phyloP scores from a whole-genome alignment of 108 stramenopile genomes.

The Skeletonema tropicum region DNA sequence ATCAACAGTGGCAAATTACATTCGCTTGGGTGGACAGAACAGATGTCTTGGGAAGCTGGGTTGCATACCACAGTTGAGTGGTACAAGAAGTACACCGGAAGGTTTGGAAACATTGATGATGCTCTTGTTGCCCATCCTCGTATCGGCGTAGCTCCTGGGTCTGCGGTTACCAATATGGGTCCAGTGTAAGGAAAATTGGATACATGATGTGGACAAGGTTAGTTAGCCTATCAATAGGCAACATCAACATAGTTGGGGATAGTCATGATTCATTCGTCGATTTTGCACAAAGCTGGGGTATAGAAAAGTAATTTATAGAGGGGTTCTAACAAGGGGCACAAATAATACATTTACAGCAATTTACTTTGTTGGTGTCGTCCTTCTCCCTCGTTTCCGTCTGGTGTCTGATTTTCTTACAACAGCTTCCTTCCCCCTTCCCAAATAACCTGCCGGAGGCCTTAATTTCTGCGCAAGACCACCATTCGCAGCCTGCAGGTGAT shows the following conservation, averaged over 20 bases:
- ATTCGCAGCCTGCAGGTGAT: no score
- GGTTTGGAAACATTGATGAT: conserved; percentile 96
- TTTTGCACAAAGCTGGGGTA: conserved; percentile 8
- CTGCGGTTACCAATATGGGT: conserved; percentile 28
- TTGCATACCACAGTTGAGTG: conserved; percentile 93
- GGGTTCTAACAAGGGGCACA: background rate
- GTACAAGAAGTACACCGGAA: conserved; percentile 86
- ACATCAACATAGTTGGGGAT: no score
- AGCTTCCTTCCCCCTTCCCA: conserved; percentile 12
- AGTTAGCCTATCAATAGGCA: background rate
- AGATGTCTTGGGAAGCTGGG: conserved; percentile 96
- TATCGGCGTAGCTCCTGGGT: conserved; percentile 56
- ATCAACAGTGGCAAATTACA: conserved; percentile 91
- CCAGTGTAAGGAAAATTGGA: background rate
- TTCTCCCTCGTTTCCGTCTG: conserved; percentile 22
- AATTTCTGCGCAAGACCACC: conserved; percentile 77
- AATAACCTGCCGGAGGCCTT: conserved; percentile 36
- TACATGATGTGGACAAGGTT: background rate
- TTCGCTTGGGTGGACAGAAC: conserved; percentile 92
- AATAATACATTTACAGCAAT: background rate
- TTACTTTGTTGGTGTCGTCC: background rate
- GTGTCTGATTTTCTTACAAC: conserved; percentile 27
- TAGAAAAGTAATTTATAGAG: background rate
- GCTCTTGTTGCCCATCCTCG: conserved; percentile 98
- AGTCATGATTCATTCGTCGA: background rate